These are phyloP conservation scores for Mitragyna speciosa DNA, from an alignment of 257 asterid species.

Conservation along the genomic window DNA sequence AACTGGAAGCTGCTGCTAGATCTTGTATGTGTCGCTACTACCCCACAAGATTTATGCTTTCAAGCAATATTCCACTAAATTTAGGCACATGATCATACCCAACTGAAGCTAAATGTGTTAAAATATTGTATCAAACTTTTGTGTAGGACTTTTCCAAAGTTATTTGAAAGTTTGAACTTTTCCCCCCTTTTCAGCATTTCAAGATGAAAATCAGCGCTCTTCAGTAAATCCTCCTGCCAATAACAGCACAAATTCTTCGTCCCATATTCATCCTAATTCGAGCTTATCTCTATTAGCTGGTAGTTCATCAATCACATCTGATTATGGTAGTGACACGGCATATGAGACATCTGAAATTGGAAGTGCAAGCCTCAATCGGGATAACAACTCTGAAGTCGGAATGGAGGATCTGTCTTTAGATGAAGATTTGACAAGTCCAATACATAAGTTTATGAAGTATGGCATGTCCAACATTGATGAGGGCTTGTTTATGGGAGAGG, in stretches of 20 bases:
- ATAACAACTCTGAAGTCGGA: conserved; percentile 78
- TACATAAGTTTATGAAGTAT: conserved; percentile 87
- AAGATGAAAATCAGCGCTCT: conserved; percentile 63
- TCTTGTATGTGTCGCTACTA: conserved; percentile 56
- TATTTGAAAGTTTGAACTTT: conserved; percentile 13
- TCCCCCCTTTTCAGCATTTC: conserved; percentile 67
- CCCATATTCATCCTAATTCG: conserved; percentile 48
- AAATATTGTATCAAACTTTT: not conserved
- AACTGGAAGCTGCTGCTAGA: conserved; percentile 97
- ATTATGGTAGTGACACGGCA: conserved; percentile 88
- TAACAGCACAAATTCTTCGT: conserved; percentile 42
- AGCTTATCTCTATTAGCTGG: conserved; percentile 49
- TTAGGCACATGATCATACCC: not conserved
- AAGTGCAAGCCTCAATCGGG: conserved; percentile 69
- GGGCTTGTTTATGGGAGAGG: conserved; percentile 93
- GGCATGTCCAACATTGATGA: conserved; percentile 95
- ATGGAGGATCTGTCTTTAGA: conserved; percentile 66
- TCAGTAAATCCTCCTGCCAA: conserved; percentile 48
- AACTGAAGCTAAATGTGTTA: conserved; percentile 19
- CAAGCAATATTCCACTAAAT: conserved; percentile 7
- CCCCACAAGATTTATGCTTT: conserved; percentile 9
- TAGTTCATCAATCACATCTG: conserved; percentile 70
- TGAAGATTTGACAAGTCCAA: conserved; percentile 70
- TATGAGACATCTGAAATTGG: conserved; percentile 88
- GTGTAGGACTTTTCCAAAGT: not conserved